Percentiles rank a stretch among this genome's conserved stretches.
phyloP scores from a whole-genome alignment of 2,329 filamentous ascomycete genomes.

The Aspergillus thermomutatus region DNA sequence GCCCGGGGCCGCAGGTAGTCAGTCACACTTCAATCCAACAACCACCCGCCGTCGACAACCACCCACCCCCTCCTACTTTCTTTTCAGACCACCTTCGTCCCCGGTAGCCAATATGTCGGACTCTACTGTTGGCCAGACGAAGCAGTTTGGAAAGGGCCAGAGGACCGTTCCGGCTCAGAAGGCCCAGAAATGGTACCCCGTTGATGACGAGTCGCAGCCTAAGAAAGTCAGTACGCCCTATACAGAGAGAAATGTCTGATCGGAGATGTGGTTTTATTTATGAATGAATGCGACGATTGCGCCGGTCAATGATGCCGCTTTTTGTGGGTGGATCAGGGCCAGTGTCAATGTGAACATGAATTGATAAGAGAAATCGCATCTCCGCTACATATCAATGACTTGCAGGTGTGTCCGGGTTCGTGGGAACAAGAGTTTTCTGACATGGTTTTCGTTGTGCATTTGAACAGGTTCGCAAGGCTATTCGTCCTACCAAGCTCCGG shows the following conservation, averaged over 20 bases:
- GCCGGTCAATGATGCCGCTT: constrained; percentile 18
- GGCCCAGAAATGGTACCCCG: constrained; percentile 99
- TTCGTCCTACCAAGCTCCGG: constrained; percentile 83
- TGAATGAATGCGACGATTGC: constrained; percentile 30
- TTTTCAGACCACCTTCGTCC: constrained; percentile 39
- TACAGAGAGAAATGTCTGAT: constrained; percentile 19
- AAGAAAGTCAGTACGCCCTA: constrained; percentile 79
- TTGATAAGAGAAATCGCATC: constrained; percentile 24
- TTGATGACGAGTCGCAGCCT: constrained; percentile 80
- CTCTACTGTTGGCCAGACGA: constrained; percentile 59
- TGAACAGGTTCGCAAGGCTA: constrained; percentile 83
- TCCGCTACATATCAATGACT: constrained; percentile 3
- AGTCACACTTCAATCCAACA: constrained; percentile 41
- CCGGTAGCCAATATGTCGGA: constrained; percentile 55
- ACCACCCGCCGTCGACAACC: constrained; percentile 43
- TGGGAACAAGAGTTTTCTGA: constrained; percentile 17
- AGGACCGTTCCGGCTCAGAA: constrained; percentile 87
- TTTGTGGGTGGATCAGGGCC: constrained; percentile 14
- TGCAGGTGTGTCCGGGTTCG: not conserved
- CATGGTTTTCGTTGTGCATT: constrained; percentile 21
- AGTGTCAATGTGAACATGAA: constrained; percentile 18
- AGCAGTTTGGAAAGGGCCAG: constrained; percentile 98
- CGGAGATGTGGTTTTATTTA: constrained; percentile 24
- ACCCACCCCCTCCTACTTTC: constrained; percentile 29
- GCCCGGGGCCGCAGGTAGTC: constrained; percentile 35